phyloP scores from a whole-genome alignment of 805 yeast genomes.

The Saccharomyces mikatae region DNA sequence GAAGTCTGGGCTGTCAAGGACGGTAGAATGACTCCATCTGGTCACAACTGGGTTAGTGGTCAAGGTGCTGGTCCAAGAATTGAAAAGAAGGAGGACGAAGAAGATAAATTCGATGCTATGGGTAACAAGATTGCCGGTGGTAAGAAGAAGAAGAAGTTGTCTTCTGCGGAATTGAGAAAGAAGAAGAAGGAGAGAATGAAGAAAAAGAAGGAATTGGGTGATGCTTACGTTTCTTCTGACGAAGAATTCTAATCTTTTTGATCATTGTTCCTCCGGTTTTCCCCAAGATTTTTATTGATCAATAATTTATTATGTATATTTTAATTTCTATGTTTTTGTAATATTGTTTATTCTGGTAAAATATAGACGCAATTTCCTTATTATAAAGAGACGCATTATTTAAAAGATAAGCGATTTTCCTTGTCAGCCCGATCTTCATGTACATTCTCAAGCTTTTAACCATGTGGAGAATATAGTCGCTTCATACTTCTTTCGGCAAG shows the following conservation, averaged over 20 bases:
- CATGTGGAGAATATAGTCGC: background rate
- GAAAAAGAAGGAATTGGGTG: conserved; percentile 99
- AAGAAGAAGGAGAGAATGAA: conserved; percentile 99
- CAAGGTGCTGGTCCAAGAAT: conserved; percentile 99
- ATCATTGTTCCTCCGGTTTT: conserved; percentile 1
- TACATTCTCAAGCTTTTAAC: background rate
- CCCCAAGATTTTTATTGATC: conserved; percentile 1
- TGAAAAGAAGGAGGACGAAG: conserved; percentile 92
- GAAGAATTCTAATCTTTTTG: conserved; percentile 58
- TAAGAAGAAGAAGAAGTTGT: conserved; percentile 95
- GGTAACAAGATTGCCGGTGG: conserved; percentile 98
- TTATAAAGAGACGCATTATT: conserved; percentile 1
- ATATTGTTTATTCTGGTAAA: conserved; percentile 2
- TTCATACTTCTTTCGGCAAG: background rate
- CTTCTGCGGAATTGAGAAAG: conserved; percentile 99
- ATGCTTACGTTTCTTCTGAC: conserved; percentile 96
- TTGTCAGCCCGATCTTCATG: background rate
- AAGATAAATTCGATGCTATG: conserved; percentile 98
- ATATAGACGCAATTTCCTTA: conserved; percentile 1
- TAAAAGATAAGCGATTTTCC: background rate
- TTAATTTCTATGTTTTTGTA: conserved; percentile 5
- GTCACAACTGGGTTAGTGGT: conserved; percentile 99
- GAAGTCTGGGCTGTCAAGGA: conserved; percentile 99
- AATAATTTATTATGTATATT: conserved; percentile 2
- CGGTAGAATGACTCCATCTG: conserved; percentile 99